A percentile compares a stretch with the other conserved stretches of the same genome.
These are phyloP conservation scores for Excoecaria agallocha DNA, from an alignment of 345 rosid species.

Conservation along the genomic window DNA sequence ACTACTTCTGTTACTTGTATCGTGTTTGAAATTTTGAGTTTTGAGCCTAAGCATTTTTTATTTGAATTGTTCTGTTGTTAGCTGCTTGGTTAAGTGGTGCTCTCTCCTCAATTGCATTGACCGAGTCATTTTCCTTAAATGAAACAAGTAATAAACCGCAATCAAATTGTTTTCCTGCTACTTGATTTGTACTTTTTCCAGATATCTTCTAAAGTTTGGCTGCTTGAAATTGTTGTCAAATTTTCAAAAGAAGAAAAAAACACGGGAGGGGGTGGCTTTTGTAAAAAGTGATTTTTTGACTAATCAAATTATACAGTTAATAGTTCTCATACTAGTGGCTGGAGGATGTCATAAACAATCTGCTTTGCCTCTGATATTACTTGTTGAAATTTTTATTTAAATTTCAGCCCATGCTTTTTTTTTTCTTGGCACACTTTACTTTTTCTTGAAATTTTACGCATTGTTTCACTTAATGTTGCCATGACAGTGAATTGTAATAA, in stretches of 20 bases:
- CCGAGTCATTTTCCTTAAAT: not conserved
- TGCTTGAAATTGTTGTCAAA: not conserved
- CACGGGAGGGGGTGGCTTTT: too few relatives aligned
- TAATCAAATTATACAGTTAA: not conserved
- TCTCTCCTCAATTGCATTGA: not conserved
- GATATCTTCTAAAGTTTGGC: not conserved
- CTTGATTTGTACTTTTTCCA: not conserved
- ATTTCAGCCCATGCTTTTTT: too few relatives aligned
- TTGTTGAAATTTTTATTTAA: not conserved
- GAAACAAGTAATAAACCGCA: not conserved
- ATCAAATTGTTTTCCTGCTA: not conserved
- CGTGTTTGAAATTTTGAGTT: not conserved
- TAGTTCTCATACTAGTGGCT: not conserved
- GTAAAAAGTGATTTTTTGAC: too few relatives aligned
- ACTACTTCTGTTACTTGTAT: not conserved
- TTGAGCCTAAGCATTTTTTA: not conserved
- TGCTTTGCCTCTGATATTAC: not conserved
- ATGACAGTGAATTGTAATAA: not conserved
- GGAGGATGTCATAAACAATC: not conserved
- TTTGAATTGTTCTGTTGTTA: not conserved
- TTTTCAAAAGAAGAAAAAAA: not conserved
- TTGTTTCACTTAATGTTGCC: not conserved
- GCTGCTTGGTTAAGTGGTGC: slow-evolving; percentile 1
- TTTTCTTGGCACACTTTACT: not conserved
- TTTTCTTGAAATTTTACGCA: not conserved